Evolutionary conservation across 768 basidiomycete species (phyloP).

Genomic region (Leccinellum luteum): DNA sequence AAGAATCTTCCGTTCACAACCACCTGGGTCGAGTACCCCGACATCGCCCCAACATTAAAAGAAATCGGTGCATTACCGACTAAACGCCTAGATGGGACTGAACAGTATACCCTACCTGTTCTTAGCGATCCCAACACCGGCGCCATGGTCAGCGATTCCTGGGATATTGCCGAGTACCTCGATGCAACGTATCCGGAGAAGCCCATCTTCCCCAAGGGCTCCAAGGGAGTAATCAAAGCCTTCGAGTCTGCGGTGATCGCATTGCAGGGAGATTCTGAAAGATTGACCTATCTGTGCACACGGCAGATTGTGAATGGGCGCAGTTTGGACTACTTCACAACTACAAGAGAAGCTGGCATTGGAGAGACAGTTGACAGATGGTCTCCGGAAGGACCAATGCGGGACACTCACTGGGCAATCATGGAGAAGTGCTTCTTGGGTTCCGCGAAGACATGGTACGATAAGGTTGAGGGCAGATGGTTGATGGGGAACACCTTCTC

Average conservation of each 20-base stretch:
- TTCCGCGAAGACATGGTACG: slow-evolving; percentile 21
- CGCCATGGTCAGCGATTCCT: slow-evolving; percentile 29
- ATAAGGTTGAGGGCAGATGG: slow-evolving; percentile 25
- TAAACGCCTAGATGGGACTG: slow-evolving; percentile 17
- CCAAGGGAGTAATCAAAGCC: slow-evolving; percentile 22
- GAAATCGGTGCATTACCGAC: slow-evolving; percentile 25
- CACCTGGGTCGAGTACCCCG: slow-evolving; percentile 34
- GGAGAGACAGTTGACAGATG: slow-evolving; percentile 40
- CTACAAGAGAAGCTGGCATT: slow-evolving; percentile 31
- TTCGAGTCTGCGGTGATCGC: slow-evolving; percentile 9
- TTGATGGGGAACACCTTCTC: slow-evolving; percentile 30
- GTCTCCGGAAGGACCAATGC: slow-evolving; percentile 33
- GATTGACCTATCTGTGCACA: slow-evolving; percentile 21
- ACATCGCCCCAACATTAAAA: slow-evolving; percentile 27
- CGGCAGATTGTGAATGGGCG: slow-evolving; percentile 30
- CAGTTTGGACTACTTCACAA: slow-evolving; percentile 39
- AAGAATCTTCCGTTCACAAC: slow-evolving; percentile 35
- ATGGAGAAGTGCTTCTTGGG: slow-evolving; percentile 13
- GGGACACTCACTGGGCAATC: slow-evolving; percentile 28
- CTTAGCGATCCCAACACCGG: slow-evolving; percentile 33
- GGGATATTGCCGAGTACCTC: slow-evolving; percentile 35
- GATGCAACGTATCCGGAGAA: slow-evolving; percentile 35
- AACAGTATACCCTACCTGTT: slow-evolving; percentile 32
- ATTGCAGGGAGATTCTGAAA: slow-evolving; percentile 1
- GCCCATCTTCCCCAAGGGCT: slow-evolving; percentile 23